These are phyloP conservation scores for Daldinia bambusicola DNA, from an alignment of 495 filamentous ascomycete genomes.

Conservation along the genomic window DNA sequence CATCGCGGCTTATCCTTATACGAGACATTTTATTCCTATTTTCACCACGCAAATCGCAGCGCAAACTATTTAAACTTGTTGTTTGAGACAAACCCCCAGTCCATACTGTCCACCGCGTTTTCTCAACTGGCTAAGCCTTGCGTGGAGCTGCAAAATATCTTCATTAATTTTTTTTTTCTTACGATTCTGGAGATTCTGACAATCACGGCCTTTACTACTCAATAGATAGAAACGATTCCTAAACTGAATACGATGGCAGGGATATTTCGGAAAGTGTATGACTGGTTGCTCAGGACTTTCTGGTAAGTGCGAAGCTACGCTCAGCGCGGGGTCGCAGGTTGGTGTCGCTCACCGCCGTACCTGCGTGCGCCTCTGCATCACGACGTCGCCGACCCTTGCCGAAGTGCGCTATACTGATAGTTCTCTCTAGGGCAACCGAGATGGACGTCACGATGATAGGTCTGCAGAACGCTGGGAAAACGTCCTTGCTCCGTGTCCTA, in stretches of 20 bases:
- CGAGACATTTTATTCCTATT: conserved; percentile 60
- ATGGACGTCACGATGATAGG: conserved; percentile 99
- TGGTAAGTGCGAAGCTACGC: conserved; percentile 74
- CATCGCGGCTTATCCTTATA: conserved; percentile 52
- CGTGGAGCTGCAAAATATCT: conserved; percentile 33
- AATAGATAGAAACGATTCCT: conserved; percentile 27
- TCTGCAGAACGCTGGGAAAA: conserved; percentile 98
- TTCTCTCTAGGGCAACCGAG: conserved; percentile 83
- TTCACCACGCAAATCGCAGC: conserved; percentile 51
- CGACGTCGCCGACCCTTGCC: conserved; percentile 29
- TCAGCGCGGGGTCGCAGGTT: conserved; percentile 34
- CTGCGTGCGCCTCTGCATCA: conserved; percentile 42
- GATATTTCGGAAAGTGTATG: conserved; percentile 93
- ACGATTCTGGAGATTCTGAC: conserved; percentile 26
- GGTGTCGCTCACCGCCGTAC: conserved; percentile 40
- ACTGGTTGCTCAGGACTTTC: conserved; percentile 97
- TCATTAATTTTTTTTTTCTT: conserved; percentile 25
- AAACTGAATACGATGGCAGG: conserved; percentile 72
- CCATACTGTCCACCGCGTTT: conserved; percentile 44
- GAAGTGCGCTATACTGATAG: conserved; percentile 44
- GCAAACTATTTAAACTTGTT: conserved; percentile 51
- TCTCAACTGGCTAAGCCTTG: conserved; percentile 43
- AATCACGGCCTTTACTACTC: conserved; percentile 18
- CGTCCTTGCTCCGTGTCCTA: conserved; percentile 89
- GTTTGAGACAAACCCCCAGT: conserved; percentile 48